Base-by-base conservation (phyloP, 1,284 basidiomycete genomes). In the Trichosporon inkin region DNA sequence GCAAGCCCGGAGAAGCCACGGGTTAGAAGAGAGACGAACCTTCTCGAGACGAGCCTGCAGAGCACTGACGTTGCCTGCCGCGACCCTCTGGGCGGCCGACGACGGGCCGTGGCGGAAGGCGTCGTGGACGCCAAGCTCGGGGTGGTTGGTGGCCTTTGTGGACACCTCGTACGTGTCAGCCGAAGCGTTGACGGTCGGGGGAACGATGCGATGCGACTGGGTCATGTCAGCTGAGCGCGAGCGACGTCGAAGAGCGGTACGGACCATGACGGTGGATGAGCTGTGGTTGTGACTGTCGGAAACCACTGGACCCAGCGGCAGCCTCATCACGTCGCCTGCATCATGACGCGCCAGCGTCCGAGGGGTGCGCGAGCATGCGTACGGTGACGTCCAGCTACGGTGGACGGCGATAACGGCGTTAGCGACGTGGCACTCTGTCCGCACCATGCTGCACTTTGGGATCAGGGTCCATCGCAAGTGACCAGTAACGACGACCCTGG, bases 41-140 rank as follows among this genome's bases (percentile, higher is more conserved):
- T 78, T 75, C 63, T 76, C 70, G 16, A 79, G 63, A 58, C 77
- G 66, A 2, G 73, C 73, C 64, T 79, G 74, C 41, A 79, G 62
- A 7, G 76, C 66, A 51, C 67, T 69, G 5, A 63, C 54, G 55
- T 68, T 73, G 6, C 70, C 70, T 7, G 69, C 63, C 3, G 69
- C 61, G 3, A 75, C 70, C 16, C 40, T 57, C 56, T 74, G 74
- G 16, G 75, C 68, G 10, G 73, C 72, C 13, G 71, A 68, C 39
- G 63, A 68, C 16, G 72, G 67, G 19, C 76, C 76, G 59, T 76
- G 63, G 59, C 76, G 66, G 62, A 78, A 73, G 1, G 75, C 67
- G 62, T 78, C 76, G 60, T 77, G 74, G 5, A 69, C 69, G 37
- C 75, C 76, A 32, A 70, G 72, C 19, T 68, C 51, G 35, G 74